These are phyloP conservation scores for Alternaria conjuncta DNA, from an alignment of 2,329 filamentous ascomycete species.

Conservation along the genomic window DNA sequence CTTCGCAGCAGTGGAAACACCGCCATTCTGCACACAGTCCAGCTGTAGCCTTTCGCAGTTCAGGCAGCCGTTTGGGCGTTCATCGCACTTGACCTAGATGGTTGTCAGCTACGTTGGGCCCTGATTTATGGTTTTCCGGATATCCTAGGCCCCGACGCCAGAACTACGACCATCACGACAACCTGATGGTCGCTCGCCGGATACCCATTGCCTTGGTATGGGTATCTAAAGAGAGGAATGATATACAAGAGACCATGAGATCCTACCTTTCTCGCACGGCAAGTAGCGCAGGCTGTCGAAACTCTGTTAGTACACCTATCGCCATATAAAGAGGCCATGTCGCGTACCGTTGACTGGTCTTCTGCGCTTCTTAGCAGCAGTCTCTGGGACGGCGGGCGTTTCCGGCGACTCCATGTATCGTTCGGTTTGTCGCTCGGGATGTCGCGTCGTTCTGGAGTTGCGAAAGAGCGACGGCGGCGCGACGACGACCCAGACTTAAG, in stretches of 20 bases:
- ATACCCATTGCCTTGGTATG: not conserved
- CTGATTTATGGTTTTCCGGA: not conserved
- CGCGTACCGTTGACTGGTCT: conserved; percentile 35
- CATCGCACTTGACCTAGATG: conserved; percentile 40
- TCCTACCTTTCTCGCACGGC: conserved; percentile 26
- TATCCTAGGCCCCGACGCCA: not conserved
- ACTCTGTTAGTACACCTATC: conserved; percentile 7
- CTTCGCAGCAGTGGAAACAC: conserved; percentile 19
- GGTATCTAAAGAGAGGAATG: not conserved
- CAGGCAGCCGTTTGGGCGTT: conserved; percentile 38
- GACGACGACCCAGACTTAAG: conserved; percentile 17
- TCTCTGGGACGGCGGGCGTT: conserved; percentile 14
- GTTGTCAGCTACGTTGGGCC: conserved; percentile 6
- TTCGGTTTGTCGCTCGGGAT: conserved; percentile 21
- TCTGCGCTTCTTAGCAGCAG: conserved; percentile 29
- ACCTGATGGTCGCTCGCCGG: not conserved
- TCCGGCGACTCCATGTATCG: conserved; percentile 16
- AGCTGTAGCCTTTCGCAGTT: conserved; percentile 41
- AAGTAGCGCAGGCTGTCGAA: conserved; percentile 22
- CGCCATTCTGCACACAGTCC: conserved; percentile 35
- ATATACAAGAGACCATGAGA: not conserved
- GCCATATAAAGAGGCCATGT: conserved; percentile 1
- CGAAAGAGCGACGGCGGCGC: conserved; percentile 7
- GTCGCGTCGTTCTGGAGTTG: conserved; percentile 16
- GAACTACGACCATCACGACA: not conserved